phyloP scores from a whole-genome alignment of 169 alveolate genomes.

The Eimeria nieschulzi region DNA sequence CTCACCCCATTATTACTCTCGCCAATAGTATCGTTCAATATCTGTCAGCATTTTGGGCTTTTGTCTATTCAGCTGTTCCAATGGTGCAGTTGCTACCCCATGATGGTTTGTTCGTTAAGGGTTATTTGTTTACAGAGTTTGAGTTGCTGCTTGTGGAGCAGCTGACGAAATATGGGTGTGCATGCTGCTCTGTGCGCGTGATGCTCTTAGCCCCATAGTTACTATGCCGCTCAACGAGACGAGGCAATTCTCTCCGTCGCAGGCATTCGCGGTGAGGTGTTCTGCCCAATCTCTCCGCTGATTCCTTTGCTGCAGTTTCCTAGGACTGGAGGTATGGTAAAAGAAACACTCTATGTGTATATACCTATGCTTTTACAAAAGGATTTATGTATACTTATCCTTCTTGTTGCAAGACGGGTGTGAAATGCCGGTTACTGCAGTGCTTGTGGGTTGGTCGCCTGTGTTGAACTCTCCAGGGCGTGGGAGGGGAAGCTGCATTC shows the following conservation, averaged over 20 bases:
- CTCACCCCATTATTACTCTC: neutral
- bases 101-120: too few species aligned
- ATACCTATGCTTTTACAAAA: too few species aligned
- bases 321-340: neutral
- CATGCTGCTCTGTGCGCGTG: slow-evolving; percentile 15
- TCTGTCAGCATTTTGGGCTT: neutral
- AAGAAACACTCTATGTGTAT: too few species aligned
- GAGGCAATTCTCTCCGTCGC: slow-evolving; percentile 61
- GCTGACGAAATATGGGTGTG: neutral
- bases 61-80: neutral
- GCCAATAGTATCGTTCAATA: too few species aligned
- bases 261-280: slow-evolving; percentile 51
- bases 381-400: too few species aligned
- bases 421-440: neutral
- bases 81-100: neutral
- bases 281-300: neutral
- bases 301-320: neutral
- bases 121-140: too few species aligned
- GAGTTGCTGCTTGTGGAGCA: neutral
- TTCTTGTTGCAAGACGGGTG: neutral
- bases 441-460: neutral
- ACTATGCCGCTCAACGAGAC: slow-evolving; percentile 64
- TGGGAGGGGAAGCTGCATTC: slow-evolving; percentile 41
- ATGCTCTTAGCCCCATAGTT: slow-evolving; percentile 48
- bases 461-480: slow-evolving; percentile 35